Base-by-base conservation (phyloP, 2,329 filamentous ascomycete genomes). In the Aspergillus aculeatus region DNA sequence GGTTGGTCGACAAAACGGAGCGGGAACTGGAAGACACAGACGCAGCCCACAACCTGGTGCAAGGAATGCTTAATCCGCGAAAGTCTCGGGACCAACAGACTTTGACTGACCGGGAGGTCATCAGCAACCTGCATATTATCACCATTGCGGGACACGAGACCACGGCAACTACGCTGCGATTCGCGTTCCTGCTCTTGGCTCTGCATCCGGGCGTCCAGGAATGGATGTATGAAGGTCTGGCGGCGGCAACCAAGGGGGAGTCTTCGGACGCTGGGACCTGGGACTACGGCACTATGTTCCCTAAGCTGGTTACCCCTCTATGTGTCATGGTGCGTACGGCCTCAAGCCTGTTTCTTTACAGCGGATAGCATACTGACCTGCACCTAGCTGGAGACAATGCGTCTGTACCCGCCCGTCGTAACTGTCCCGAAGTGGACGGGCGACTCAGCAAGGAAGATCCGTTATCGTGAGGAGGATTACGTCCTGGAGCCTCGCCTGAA, bases 141-240 rank as follows among this genome's bases (percentile, higher is more conserved):
- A 82, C 80, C 51, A 73, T 83, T 53, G 82, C 82, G 0, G 82
- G 82, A 0, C 80, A 83, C 58, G 82, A 84, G 59, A 83, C 81
- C 0, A 81, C 81, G 0, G 79, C 81, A 0, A 77, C 80, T 29
- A 77, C 77, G 0, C 65, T 83, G 5, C 73, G 75, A 0, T 82
- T 77, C 54, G 69, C 75, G 0, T 66, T 81, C 1, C 66, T 77
- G 6, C 76, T 81, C 9, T 71, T 84, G 1, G 80, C 82, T 2
- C 72, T 75, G 0, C 62, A 80, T 47, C 80, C 77, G 0, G 68
- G 76, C 3, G 73, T 80, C 2, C 82, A 83, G 59, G 73, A 77
- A 3, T 83, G 79, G 80, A 50, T 81, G 0, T 66, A 71, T 0
- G 74, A 81, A 53, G 80, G 81, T 54, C 66, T 81, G 5, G 38